Conservation (phyloP, 2,329 filamentous ascomycete species). For the Calonectria naviculata region DNA sequence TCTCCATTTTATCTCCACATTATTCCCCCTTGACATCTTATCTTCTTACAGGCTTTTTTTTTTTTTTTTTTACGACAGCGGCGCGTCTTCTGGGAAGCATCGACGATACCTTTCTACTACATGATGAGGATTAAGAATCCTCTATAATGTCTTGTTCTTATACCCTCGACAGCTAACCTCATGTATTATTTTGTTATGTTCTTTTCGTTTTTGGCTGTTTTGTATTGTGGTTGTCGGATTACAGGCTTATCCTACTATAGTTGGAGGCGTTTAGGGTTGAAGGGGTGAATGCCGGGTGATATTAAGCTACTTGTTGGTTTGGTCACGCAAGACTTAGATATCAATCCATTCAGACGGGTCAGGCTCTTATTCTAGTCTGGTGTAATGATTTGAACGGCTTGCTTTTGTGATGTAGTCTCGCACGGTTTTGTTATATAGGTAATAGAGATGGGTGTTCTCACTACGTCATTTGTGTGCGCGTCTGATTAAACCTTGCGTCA, state of each 20-base stretch:
- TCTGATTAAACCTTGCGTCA: background rate
- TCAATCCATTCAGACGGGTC: slow-evolving; percentile 1
- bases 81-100: slow-evolving; percentile 41
- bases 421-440: background rate
- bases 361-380: background rate
- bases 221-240: slow-evolving; percentile 29
- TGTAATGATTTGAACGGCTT: background rate
- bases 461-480: background rate
- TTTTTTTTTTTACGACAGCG: slow-evolving; percentile 20
- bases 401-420: background rate
- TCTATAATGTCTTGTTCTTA: slow-evolving; percentile 30
- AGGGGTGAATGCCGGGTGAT: slow-evolving; percentile 14
- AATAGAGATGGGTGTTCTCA: background rate
- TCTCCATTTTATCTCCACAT: slow-evolving; percentile 18
- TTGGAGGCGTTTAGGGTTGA: slow-evolving; percentile 22
- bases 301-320: background rate
- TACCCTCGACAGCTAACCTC: slow-evolving; percentile 29
- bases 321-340: slow-evolving; percentile 8
- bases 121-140: slow-evolving; percentile 24
- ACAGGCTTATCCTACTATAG: slow-evolving; percentile 16
- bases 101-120: slow-evolving; percentile 25
- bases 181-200: slow-evolving; percentile 34
- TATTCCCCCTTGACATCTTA: slow-evolving; percentile 8
- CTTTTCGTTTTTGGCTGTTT: slow-evolving; percentile 11
- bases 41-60: slow-evolving; percentile 13